Conservation (phyloP, 805 yeast genomes). For the Sungouiozyma intestinalis region DNA sequence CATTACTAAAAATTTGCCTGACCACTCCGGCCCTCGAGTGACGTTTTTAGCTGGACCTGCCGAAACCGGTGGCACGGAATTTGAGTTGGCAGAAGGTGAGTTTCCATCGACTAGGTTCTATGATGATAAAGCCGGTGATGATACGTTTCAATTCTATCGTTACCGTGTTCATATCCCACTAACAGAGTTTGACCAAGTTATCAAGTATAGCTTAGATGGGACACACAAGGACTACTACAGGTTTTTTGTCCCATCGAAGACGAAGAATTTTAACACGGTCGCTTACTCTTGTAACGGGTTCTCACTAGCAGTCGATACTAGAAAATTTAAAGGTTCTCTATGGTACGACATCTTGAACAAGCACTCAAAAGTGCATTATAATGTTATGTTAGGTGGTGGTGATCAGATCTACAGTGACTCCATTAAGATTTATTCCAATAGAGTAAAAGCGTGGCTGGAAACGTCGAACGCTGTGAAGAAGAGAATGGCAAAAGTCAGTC, state of each 20-base stretch:
- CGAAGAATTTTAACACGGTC: constrained; percentile 68
- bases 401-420: constrained; percentile 90
- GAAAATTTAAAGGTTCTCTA: constrained; percentile 57
- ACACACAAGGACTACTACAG: constrained; percentile 36
- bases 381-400: constrained; percentile 96
- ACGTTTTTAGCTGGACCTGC: constrained; percentile 10
- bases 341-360: constrained; percentile 78
- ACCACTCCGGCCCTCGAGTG: constrained; percentile 27
- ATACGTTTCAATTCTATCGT: constrained; percentile 49
- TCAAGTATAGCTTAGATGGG: constrained; percentile 51
- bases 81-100: constrained; percentile 27
- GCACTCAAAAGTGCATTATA: constrained; percentile 59
- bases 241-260: constrained; percentile 57
- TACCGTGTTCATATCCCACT: constrained; percentile 46
- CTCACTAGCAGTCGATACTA: constrained; percentile 60
- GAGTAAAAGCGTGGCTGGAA: constrained; percentile 51
- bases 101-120: constrained; percentile 39
- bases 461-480: constrained; percentile 42
- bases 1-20: constrained; percentile 39
- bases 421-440: constrained; percentile 47
- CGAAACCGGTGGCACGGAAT: neutral
- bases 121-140: constrained; percentile 21
- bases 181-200: constrained; percentile 43
- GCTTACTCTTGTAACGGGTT: constrained; percentile 90
- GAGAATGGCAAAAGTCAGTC: constrained; percentile 34